Conservation (phyloP, 2,329 filamentous ascomycete genomes). For the Fusarium sp. region DNA sequence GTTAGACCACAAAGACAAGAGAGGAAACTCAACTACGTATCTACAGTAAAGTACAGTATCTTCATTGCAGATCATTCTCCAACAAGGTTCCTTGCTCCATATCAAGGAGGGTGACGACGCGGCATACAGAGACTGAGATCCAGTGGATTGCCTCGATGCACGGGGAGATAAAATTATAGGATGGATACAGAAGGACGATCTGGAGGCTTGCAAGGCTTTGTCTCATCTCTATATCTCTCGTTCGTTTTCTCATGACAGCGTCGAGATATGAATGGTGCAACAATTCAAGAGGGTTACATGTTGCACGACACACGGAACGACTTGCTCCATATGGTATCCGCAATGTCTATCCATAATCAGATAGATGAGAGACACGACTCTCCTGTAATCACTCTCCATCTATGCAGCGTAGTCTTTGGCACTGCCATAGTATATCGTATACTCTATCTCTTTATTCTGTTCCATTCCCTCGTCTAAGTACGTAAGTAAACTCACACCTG, state of each 20-base stretch:
- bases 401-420: not conserved
- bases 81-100: not conserved
- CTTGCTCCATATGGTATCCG: conserved; percentile 2
- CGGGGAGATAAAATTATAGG: conserved; percentile 9
- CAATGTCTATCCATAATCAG: not conserved
- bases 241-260: not conserved
- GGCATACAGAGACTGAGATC: conserved; percentile 20
- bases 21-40: not conserved
- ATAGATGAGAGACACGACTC: not conserved
- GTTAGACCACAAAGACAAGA: not conserved
- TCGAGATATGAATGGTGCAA: conserved; percentile 2
- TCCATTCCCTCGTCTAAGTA: not conserved
- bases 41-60: not conserved
- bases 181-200: not conserved
- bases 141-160: not conserved
- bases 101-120: conserved; percentile 19
- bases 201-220: not conserved
- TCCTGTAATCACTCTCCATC: not conserved
- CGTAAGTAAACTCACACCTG: not conserved
- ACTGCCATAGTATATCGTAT: conserved; percentile 2
- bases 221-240: not conserved
- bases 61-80: conserved; percentile 13
- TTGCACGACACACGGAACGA: not conserved
- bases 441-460: conserved; percentile 10
- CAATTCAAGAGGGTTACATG: not conserved